Percentiles rank a stretch among this genome's conserved stretches.
These are phyloP conservation scores for Coemansia sp. DNA, from an alignment of 192 early-diverging fungal species.

Conservation along the genomic window DNA sequence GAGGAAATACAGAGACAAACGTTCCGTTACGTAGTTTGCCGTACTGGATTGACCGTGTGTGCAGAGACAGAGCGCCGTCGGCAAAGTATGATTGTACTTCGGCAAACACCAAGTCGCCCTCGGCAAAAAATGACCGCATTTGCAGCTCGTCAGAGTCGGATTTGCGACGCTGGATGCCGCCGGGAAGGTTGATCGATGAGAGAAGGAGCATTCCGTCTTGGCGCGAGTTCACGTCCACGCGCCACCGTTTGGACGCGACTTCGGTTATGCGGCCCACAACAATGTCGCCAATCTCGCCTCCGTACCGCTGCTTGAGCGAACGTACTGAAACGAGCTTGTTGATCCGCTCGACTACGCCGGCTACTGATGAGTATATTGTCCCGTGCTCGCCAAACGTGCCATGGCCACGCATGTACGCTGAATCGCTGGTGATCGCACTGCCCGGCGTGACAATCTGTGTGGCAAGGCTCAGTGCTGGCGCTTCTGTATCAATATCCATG, in stretches of 20 bases:
- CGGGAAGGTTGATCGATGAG: conserved; percentile 90
- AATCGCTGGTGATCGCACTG: conserved; percentile 40
- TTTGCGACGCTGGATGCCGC: conserved; percentile 92
- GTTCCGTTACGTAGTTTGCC: conserved; percentile 84
- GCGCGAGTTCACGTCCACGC: conserved; percentile 84
- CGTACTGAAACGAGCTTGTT: conserved; percentile 94
- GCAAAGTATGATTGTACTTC: conserved; percentile 82
- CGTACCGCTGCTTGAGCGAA: conserved; percentile 83
- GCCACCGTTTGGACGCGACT: conserved; percentile 88
- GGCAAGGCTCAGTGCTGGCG: conserved; percentile 9
- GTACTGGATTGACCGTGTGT: conserved; percentile 87
- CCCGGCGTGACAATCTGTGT: conserved; percentile 49
- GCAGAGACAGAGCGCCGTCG: conserved; percentile 84
- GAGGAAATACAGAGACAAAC: conserved; percentile 81
- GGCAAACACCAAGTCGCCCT: conserved; percentile 92
- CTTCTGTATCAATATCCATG: conserved; percentile 39
- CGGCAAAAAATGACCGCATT: conserved; percentile 92
- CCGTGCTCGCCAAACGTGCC: conserved; percentile 79
- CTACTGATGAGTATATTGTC: conserved; percentile 78
- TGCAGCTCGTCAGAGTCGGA: conserved; percentile 94
- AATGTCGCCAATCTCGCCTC: conserved; percentile 94
- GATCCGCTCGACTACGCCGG: conserved; percentile 88
- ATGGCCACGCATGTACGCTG: conserved; percentile 63
- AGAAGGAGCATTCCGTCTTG: conserved; percentile 85
- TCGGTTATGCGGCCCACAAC: conserved; percentile 94